Evolutionary conservation across 1,284 basidiomycete species (phyloP).

Genomic region (Sporisorium sorghi): DNA sequence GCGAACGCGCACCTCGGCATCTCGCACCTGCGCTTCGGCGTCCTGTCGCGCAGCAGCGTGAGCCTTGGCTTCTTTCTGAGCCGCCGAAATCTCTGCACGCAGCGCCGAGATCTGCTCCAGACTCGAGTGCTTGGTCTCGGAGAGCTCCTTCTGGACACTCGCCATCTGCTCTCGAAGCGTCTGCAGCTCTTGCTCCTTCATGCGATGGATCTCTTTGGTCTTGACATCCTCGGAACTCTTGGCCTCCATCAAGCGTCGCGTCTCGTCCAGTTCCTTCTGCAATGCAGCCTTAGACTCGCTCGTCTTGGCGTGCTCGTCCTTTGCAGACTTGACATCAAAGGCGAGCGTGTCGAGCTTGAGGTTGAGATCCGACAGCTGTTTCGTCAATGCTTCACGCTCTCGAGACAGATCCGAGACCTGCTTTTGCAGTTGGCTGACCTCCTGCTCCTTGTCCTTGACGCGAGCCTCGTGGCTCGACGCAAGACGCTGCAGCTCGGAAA

Average conservation of each 20-base stretch:
- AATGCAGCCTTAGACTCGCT: slow-evolving; percentile 75
- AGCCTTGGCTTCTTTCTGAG: slow-evolving; percentile 56
- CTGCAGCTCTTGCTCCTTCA: slow-evolving; percentile 84
- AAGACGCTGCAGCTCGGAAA: slow-evolving; percentile 81
- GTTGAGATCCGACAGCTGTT: slow-evolving; percentile 76
- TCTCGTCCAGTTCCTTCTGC: slow-evolving; percentile 85
- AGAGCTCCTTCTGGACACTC: slow-evolving; percentile 63
- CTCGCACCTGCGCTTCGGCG: slow-evolving; percentile 32
- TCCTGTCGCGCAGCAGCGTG: slow-evolving; percentile 34
- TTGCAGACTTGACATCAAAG: slow-evolving; percentile 77
- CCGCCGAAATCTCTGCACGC: slow-evolving; percentile 70
- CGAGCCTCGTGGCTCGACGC: slow-evolving; percentile 82
- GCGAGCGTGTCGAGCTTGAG: slow-evolving; percentile 78
- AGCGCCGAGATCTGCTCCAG: slow-evolving; percentile 65
- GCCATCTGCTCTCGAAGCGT: slow-evolving; percentile 79
- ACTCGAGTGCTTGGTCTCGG: slow-evolving; percentile 64
- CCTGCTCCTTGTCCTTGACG: slow-evolving; percentile 82
- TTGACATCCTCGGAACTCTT: slow-evolving; percentile 88
- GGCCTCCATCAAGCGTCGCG: slow-evolving; percentile 79
- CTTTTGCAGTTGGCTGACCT: slow-evolving; percentile 75
- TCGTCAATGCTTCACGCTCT: slow-evolving; percentile 67
- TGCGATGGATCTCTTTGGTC: slow-evolving; percentile 84
- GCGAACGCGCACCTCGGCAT: slow-evolving; percentile 33
- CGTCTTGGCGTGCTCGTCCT: slow-evolving; percentile 75
- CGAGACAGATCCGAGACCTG: slow-evolving; percentile 74